Percentiles rank a stretch among this genome's conserved stretches.
Evolutionary conservation across 208 protist species (phyloP).

Genomic region (Leishmania mexicana): DNA sequence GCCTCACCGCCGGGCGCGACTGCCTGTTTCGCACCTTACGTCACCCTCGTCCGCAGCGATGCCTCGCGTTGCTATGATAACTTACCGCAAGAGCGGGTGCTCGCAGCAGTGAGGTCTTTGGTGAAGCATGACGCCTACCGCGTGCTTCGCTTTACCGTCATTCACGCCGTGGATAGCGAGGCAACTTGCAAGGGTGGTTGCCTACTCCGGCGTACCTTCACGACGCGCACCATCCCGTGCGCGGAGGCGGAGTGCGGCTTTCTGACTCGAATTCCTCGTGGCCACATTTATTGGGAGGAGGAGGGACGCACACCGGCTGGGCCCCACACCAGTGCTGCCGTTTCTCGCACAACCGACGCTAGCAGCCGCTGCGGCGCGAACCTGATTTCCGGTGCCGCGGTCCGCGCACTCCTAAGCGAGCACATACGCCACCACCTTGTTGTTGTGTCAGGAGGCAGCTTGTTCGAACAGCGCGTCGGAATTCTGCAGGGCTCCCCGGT

Average conservation of each 20-base stretch:
- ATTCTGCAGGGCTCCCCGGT: slow-evolving; percentile 80
- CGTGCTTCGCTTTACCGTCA: slow-evolving; percentile 25
- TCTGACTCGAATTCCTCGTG: slow-evolving; percentile 43
- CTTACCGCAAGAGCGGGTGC: slow-evolving; percentile 61
- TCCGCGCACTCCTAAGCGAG: slow-evolving; percentile 39
- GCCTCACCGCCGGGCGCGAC: background rate
- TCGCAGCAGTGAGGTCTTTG: slow-evolving; percentile 37
- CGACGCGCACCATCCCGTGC: slow-evolving; percentile 28
- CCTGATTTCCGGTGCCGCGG: slow-evolving; percentile 33
- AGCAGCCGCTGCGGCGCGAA: background rate
- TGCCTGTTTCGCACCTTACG: background rate
- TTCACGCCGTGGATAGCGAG: background rate
- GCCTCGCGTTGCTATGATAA: slow-evolving; percentile 71
- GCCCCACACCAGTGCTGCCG: background rate
- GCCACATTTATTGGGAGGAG: slow-evolving; percentile 47
- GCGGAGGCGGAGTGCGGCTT: slow-evolving; percentile 21
- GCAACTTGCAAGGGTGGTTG: background rate
- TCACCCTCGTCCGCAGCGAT: slow-evolving; percentile 49
- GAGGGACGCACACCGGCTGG: background rate
- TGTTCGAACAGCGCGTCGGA: slow-evolving; percentile 55
- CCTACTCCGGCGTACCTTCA: slow-evolving; percentile 22
- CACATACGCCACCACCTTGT: slow-evolving; percentile 59
- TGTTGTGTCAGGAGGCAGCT: slow-evolving; percentile 22
- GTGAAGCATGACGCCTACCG: slow-evolving; percentile 57
- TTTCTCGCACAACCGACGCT: background rate